Percentiles rank a stretch among this genome's conserved stretches.
Conservation (phyloP, 805 yeast species). For the Torulaspora maleeae region DNA sequence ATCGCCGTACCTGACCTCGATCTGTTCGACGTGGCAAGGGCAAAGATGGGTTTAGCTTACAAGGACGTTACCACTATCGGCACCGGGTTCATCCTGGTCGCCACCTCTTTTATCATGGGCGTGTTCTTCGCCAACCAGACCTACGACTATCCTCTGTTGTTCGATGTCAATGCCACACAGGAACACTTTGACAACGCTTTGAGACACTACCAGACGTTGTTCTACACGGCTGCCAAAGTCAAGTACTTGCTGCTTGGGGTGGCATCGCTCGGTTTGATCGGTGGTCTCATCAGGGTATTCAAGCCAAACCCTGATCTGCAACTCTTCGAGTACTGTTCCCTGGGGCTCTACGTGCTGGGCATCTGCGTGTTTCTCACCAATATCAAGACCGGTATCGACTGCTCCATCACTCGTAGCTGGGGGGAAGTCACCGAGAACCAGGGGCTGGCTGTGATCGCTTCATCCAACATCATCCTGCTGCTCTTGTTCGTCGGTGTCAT, state of each 20-base stretch:
- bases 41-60: slow-evolving; percentile 17
- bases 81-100: slow-evolving; percentile 27
- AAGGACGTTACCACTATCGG: slow-evolving; percentile 32
- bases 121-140: slow-evolving; percentile 72
- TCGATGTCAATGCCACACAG: slow-evolving; percentile 49
- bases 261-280: slow-evolving; percentile 67
- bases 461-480: slow-evolving; percentile 73
- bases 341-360: slow-evolving; percentile 67
- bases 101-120: slow-evolving; percentile 78
- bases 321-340: slow-evolving; percentile 84
- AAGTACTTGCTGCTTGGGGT: slow-evolving; percentile 50
- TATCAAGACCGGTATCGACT: slow-evolving; percentile 70
- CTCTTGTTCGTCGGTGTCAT: slow-evolving; percentile 72
- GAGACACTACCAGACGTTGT: slow-evolving; percentile 71
- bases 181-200: slow-evolving; percentile 58
- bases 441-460: slow-evolving; percentile 88
- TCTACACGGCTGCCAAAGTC: slow-evolving; percentile 47
- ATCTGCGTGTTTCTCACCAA: slow-evolving; percentile 81
- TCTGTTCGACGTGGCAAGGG: not conserved
- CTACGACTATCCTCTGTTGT: slow-evolving; percentile 72
- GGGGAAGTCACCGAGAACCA: slow-evolving; percentile 86
- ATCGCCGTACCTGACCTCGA: no score
- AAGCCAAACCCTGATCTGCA: slow-evolving; percentile 83
- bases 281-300: slow-evolving; percentile 71
- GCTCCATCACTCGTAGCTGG: slow-evolving; percentile 73